Evolutionary conservation across 1,139 yeast species (phyloP).

Genomic region (Hansenula lynferdii): DNA sequence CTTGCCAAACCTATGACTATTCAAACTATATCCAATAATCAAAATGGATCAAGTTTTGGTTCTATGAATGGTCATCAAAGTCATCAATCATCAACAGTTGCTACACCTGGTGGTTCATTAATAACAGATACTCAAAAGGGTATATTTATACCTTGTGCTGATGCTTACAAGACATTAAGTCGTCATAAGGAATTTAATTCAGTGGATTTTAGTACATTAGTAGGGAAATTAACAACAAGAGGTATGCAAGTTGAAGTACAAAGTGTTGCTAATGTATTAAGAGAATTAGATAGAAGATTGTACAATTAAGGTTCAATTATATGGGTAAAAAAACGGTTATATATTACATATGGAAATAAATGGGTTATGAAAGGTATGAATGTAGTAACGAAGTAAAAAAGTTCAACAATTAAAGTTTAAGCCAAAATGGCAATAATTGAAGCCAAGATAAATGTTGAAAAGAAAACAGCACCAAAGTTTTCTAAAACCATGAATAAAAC

Average conservation of each 20-base stretch:
- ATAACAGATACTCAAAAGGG: constrained; percentile 25
- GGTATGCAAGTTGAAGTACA: constrained; percentile 91
- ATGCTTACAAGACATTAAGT: constrained; percentile 80
- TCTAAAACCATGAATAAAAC: constrained; percentile 7
- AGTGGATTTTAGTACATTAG: constrained; percentile 69
- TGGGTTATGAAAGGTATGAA: too few species aligned
- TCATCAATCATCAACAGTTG: too few species aligned
- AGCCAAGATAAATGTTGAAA: background rate
- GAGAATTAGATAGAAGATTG: constrained; percentile 71
- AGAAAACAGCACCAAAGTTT: constrained; percentile 6
- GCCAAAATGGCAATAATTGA: constrained; percentile 5
- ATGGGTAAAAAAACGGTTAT: too few species aligned
- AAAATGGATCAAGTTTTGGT: constrained; percentile 3
- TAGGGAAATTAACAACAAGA: constrained; percentile 70
- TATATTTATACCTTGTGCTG: constrained; percentile 79
- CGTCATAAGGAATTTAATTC: constrained; percentile 71
- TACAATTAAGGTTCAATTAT: too few species aligned
- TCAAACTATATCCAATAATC: constrained; percentile 9
- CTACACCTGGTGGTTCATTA: too few species aligned
- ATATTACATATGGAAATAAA: too few species aligned
- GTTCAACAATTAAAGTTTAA: background rate
- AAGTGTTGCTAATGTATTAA: constrained; percentile 74
- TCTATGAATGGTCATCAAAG: too few species aligned
- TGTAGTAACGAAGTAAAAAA: background rate
- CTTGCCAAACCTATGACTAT: too few species aligned